phyloP scores from a whole-genome alignment of 2,329 filamentous ascomycete genomes.

The Cryoendolithus antarcticus region DNA sequence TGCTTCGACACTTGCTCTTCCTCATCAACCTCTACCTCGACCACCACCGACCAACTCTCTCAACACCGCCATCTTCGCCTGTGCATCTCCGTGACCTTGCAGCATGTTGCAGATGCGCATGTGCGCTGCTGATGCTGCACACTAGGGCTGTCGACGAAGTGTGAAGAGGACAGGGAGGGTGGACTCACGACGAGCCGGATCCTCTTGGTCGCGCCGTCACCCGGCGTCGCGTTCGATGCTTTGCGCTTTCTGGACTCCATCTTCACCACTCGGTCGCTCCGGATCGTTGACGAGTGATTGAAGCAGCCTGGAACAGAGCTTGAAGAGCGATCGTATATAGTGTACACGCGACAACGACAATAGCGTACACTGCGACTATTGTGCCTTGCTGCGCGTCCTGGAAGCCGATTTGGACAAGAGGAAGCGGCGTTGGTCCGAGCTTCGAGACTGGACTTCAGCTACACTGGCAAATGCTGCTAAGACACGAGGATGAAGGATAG shows the following conservation, averaged over 20 bases:
- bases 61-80: slow-evolving; percentile 1
- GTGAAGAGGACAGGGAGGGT: not conserved
- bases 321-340: too few species aligned
- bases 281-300: too few species aligned
- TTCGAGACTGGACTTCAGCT: too few species aligned
- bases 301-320: too few species aligned
- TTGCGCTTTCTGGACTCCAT: slow-evolving; percentile 40
- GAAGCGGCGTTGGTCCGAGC: too few species aligned
- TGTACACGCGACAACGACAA: too few species aligned
- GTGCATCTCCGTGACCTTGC: not conserved
- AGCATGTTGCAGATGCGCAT: slow-evolving; percentile 1
- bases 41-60: slow-evolving; percentile 1
- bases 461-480: too few species aligned
- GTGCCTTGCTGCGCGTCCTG: too few species aligned
- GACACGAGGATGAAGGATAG: too few species aligned
- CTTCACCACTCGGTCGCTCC: too few species aligned
- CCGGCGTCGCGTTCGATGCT: slow-evolving; percentile 36
- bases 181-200: slow-evolving; percentile 6
- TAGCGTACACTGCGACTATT: too few species aligned
- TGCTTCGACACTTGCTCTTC: slow-evolving; percentile 11
- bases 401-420: too few species aligned
- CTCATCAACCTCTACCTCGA: slow-evolving; percentile 6
- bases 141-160: not conserved
- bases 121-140: not conserved
- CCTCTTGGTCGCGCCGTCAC: slow-evolving; percentile 32